Conservation (phyloP, 352 stramenopile species). For the Pythium volutum region DNA sequence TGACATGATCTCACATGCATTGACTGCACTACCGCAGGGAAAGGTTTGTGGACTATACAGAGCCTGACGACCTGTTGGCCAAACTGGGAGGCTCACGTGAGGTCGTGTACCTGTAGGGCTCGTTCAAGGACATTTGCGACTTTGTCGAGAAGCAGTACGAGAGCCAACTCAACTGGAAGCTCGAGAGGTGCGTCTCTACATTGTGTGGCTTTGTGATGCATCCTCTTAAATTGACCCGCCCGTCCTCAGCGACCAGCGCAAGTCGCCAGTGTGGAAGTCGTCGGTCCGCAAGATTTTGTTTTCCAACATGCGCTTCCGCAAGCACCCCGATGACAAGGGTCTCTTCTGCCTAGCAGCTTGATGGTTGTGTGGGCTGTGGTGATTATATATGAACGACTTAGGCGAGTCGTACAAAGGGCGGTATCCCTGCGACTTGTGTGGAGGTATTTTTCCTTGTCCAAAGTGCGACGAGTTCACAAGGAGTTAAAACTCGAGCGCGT, state of each 20-base stretch:
- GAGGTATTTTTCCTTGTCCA: background rate
- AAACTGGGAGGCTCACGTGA: too few species aligned
- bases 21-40: slow-evolving; percentile 52
- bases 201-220: background rate
- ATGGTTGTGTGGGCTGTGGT: background rate
- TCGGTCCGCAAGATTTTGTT: slow-evolving; percentile 90
- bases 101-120: too few species aligned
- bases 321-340: slow-evolving; percentile 67
- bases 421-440: background rate
- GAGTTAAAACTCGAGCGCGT: too few species aligned
- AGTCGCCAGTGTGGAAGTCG: slow-evolving; percentile 88
- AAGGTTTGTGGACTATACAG: slow-evolving; percentile 51
- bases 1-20: slow-evolving; percentile 88
- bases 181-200: slow-evolving; percentile 60
- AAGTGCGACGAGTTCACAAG: too few species aligned
- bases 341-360: slow-evolving; percentile 59
- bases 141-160: slow-evolving; percentile 87
- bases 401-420: background rate
- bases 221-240: background rate
- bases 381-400: background rate
- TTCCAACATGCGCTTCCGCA: slow-evolving; percentile 82
- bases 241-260: slow-evolving; percentile 57
- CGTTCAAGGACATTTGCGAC: slow-evolving; percentile 89
- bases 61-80: too few species aligned
- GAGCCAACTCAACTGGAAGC: slow-evolving; percentile 89